Evolutionary conservation across 495 filamentous ascomycete species (phyloP).

Genomic region (Durotheca rogersii): DNA sequence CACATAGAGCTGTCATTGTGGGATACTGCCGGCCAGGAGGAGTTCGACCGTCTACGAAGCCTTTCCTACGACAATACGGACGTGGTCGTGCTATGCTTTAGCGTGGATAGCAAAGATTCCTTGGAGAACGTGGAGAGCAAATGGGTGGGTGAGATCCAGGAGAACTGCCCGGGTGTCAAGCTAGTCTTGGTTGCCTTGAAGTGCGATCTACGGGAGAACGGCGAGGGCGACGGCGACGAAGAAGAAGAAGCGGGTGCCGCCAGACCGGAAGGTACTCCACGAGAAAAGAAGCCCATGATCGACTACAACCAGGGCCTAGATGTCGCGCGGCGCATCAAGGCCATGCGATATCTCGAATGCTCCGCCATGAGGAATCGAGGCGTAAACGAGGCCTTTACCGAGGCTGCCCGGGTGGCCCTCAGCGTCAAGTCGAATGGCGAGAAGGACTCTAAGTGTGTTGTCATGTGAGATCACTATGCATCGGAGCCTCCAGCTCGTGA

Average conservation of each 20-base stretch:
- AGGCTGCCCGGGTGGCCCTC: slow-evolving; percentile 94
- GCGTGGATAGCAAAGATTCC: slow-evolving; percentile 91
- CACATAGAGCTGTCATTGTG: slow-evolving; percentile 97
- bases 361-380: slow-evolving; percentile 96
- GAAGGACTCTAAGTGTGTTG: slow-evolving; percentile 56
- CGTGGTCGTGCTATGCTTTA: slow-evolving; percentile 97
- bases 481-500: slow-evolving; percentile 10
- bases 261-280: slow-evolving; percentile 37
- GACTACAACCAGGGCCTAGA: slow-evolving; percentile 90
- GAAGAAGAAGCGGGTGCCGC: slow-evolving; percentile 50
- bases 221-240: slow-evolving; percentile 59
- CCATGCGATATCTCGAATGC: slow-evolving; percentile 95
- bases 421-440: slow-evolving; percentile 90
- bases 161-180: slow-evolving; percentile 93
- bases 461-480: slow-evolving; percentile 50
- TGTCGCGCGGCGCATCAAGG: slow-evolving; percentile 84
- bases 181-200: slow-evolving; percentile 96
- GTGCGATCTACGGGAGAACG: slow-evolving; percentile 83
- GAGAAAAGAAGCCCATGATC: slow-evolving; percentile 73
- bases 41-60: slow-evolving; percentile 94
- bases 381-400: slow-evolving; percentile 97
- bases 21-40: slow-evolving; percentile 98
- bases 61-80: slow-evolving; percentile 95
- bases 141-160: slow-evolving; percentile 96
- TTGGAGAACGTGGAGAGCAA: slow-evolving; percentile 98